Evolutionary conservation across 257 asterid species (phyloP), one percentile per base, ranked within the genome.

Genomic region (Solanum corneliomulleri): DNA sequence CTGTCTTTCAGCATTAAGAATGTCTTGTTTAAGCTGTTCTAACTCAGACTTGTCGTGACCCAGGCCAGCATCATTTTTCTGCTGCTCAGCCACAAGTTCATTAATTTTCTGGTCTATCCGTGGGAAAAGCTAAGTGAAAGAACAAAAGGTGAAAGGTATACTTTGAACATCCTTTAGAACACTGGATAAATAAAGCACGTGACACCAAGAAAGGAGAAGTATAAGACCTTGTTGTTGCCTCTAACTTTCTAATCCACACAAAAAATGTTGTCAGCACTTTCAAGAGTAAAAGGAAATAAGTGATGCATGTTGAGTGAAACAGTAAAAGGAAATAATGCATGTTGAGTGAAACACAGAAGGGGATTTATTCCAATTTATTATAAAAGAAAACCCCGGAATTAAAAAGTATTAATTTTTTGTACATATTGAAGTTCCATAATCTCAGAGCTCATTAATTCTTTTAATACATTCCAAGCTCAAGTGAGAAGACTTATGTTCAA

Each of bases 71-170:
- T 97, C 99, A 89, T 92, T 97, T 89, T 96, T 97, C 91, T 97
- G 98, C 91, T 97, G 99, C 94, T 97, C 99, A 85, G 98, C 91
- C 87, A 97, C 94, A 84, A 97, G 94, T 91, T 96, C 97, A 89
- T 92, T 95, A 90, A 97, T 97, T 92, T 92, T 92, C 93, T 95
- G 96, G 88, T 97, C 98, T 85, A 93, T 97, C 94, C 92, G 99
- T 97, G 86, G 83, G 94, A 86, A 88, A 89, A 82, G 93, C 89
- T 94, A 89, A 95, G 94, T 49, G 93, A 93, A 95, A 93, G 92
- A 98, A 89, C 83, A 85, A 76, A 49, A 29, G 12, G 44, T 27
- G 39, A 78, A 78, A 23, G 42, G 42, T 45, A 16, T 45, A 78
- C 31, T 45, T 45, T 47, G 62, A 80, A 80, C 84, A 47, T 47